Base-by-base conservation (phyloP, 345 rosid genomes). In the Nephelium lappaceum region DNA sequence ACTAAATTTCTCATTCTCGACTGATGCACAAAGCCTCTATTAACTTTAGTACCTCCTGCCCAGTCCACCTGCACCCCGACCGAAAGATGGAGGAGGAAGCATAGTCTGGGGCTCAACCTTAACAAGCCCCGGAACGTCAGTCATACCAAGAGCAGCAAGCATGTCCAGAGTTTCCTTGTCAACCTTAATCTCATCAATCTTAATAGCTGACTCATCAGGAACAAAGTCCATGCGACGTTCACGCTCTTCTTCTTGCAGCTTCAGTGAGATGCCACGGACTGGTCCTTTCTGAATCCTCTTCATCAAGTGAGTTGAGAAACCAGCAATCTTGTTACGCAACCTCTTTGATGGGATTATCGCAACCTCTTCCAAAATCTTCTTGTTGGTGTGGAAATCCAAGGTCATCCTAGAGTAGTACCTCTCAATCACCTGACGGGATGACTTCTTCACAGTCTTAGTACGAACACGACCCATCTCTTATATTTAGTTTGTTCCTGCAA, bases 191-290 rank as follows among this genome's bases (percentile, higher is more conserved):
- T 83, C 86, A 36, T 87, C 87, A 5, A 81, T 88, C 85, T 77
- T 86, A 78, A 91, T 91, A 3, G 94, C 97, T 1, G 97, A 93
- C 74, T 85, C 92, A 23, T 93, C 97, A 7, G 97, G 97, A 5
- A 93, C 98, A 73, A 92, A 93, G 87, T 93, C 98, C 97, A 93
- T 93, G 64, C 98, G 91, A 2, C 98, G 91, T 80, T 93, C 98
- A 0, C 98, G 91, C 87, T 93, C 97, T 47, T 92, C 98, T 75
- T 93, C 98, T 55, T 93, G 98, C 5, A 93, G 91, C 83, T 93
- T 93, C 73, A 92, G 83, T 0, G 98, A 93, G 87, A 93, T 93
- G 1, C 98, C 98, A 14, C 98, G 94, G 14, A 93, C 98, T 1
- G 97, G 89, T 25, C 98, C 98, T 84, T 89, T 93, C 83, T 93